Evolutionary conservation across 129 eudicot genomes (phyloP), one percentile per base, ranked within the genome.

Genomic region (Escallonia rubra): DNA sequence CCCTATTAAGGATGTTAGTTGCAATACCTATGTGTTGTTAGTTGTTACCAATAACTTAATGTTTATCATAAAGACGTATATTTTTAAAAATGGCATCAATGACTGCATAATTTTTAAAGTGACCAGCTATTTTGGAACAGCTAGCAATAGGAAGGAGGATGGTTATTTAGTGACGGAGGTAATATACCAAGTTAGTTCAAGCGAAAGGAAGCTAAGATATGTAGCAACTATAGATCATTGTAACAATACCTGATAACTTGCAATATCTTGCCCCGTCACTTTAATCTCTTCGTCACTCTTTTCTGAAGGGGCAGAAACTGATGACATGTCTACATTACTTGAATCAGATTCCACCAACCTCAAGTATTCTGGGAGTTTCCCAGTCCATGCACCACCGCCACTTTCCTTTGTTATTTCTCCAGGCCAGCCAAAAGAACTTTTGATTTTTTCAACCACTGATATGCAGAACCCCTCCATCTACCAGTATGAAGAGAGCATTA

Each of bases 231-330:
- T 63, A 49, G 10, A 57, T 23, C 38, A 68, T 10, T 57, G 9
- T 61, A 34, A 50, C 69, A 66, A 45, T 76, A 88, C 98, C 98
- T 92, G 95, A 86, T 88, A 92, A 71, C 91, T 88, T 64, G 91
- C 96, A 66, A 86, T 82, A 65, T 88, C 89, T 69, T 77, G 89
- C 7, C 76, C 80, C n/a, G 82, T 75, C 61, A 73, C 80, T 80
- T 86, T 79, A 50, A 69, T 73, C 50, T 86, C 87, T 54, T 81
- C 79, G 6, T 80, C 86, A 43, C 63, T 73, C 43, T 64, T 64
- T 13, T 45, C 62, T 6, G 69, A 44, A 57, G 80, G 66, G 55
- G 56, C 13, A 41, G 80, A 40, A 66, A 57, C 47, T 46, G 79
- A 60, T 43, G 80, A 50, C 61, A 59, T 43, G 61, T 69, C 79